These are phyloP conservation scores for Detonula confervacea DNA, from an alignment of 352 stramenopile genomes.

Conservation along the genomic window DNA sequence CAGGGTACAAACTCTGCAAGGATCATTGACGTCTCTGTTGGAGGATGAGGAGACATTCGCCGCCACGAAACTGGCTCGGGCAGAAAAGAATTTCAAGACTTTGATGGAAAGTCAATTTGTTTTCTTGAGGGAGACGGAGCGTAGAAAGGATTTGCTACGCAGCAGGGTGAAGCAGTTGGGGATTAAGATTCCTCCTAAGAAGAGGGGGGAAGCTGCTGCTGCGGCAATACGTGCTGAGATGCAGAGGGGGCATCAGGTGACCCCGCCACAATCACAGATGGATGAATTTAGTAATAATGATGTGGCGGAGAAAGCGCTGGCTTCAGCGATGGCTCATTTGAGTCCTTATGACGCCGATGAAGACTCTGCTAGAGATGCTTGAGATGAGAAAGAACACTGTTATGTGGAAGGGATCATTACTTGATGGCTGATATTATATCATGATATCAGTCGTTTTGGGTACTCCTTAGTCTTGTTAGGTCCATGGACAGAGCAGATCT, in stretches of 20 bases:
- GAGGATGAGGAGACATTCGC: constrained; percentile 42
- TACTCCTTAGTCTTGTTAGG: too few relatives aligned
- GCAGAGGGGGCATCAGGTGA: constrained; percentile 3
- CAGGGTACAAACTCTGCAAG: constrained; percentile 21
- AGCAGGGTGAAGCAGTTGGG: constrained; percentile 18
- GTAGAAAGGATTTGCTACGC: constrained; percentile 37
- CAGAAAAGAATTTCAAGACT: constrained; percentile 27
- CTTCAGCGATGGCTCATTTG: constrained; percentile 34
- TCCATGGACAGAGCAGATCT: too few relatives aligned
- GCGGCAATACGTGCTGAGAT: background rate
- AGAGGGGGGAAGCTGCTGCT: constrained; percentile 5
- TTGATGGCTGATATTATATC: too few relatives aligned
- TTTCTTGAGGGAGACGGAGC: constrained; percentile 36
- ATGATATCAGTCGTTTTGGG: too few relatives aligned
- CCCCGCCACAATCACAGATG: background rate
- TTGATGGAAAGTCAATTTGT: constrained; percentile 33
- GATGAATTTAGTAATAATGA: constrained; percentile 37
- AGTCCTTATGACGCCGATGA: too few relatives aligned
- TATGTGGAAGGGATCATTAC: too few relatives aligned
- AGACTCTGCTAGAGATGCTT: too few relatives aligned
- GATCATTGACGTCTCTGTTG: constrained; percentile 18
- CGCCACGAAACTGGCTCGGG: constrained; percentile 20
- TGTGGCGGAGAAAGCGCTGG: constrained; percentile 33
- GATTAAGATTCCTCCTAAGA: constrained; percentile 29
- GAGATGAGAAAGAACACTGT: too few relatives aligned